Percentiles rank a stretch among this genome's conserved stretches.
phyloP scores from a whole-genome alignment of 371 early-diverging fungal species.

The Mortierella sp. region DNA sequence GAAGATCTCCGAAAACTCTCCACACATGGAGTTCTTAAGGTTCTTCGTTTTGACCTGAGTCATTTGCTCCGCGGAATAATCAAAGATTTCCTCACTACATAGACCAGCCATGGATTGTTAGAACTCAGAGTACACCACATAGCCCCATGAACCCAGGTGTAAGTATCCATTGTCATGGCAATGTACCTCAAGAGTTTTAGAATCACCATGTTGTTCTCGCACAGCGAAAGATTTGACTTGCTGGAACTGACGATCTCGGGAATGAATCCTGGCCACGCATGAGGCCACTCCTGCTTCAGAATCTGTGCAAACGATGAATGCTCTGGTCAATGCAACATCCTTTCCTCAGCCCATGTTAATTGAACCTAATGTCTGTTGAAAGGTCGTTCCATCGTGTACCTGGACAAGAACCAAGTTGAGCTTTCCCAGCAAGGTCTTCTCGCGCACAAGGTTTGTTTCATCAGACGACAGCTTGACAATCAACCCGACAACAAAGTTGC shows the following conservation, averaged over 20 bases:
- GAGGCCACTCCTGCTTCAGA: conserved; percentile 99
- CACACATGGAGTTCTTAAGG: conserved; percentile 94
- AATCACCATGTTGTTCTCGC: conserved; percentile 99
- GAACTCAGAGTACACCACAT: background rate
- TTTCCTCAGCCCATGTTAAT: too few relatives aligned
- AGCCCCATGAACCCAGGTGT: too few relatives aligned
- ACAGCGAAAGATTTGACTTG: conserved; percentile 90
- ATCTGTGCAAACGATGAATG: conserved; percentile 69
- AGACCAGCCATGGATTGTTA: background rate
- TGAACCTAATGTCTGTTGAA: too few relatives aligned
- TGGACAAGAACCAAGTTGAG: conserved; percentile 96
- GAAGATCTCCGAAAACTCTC: conserved; percentile 97
- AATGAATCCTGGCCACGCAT: conserved; percentile 99
- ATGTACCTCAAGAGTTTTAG: conserved; percentile 91
- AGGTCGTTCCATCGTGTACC: conserved; percentile 65
- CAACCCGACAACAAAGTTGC: conserved; percentile 90
- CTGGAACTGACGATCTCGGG: conserved; percentile 97
- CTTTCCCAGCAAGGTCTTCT: conserved; percentile 86
- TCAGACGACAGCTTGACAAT: conserved; percentile 92
- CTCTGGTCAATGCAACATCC: too few relatives aligned
- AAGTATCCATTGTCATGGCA: too few relatives aligned
- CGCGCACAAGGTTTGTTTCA: conserved; percentile 74
- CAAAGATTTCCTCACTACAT: conserved; percentile 98
- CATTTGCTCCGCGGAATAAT: conserved; percentile 97
- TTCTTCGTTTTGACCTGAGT: conserved; percentile 93